A percentile compares a stretch with the other conserved stretches of the same genome.
Conservation (phyloP, 805 yeast species). For the Candida germanica region DNA sequence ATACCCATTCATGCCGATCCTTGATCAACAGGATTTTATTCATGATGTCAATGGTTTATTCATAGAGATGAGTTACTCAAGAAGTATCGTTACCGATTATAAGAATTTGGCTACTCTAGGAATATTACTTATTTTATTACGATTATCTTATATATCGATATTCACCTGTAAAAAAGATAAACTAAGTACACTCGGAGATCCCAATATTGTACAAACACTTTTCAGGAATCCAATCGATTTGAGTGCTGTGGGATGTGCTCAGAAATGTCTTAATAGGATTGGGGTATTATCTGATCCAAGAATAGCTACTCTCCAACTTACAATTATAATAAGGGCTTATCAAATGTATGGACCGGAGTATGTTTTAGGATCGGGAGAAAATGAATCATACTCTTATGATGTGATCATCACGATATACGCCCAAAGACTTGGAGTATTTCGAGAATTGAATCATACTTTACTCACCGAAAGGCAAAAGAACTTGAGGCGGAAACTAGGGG, state of each 20-base stretch:
- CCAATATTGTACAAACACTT: constrained; percentile 1
- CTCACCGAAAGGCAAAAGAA: constrained; percentile 1
- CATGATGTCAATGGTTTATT: constrained; percentile 5
- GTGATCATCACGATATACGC: constrained; percentile 4
- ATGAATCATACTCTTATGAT: constrained; percentile 9
- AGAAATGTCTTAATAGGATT: constrained; percentile 29
- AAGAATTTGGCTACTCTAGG: constrained; percentile 33
- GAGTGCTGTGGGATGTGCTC: constrained; percentile 2
- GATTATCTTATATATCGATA: constrained; percentile 32
- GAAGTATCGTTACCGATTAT: constrained; percentile 22
- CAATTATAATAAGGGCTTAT: constrained; percentile 50
- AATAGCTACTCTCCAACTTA: constrained; percentile 50
- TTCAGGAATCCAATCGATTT: constrained; percentile 13
- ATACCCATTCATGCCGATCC: constrained; percentile 46
- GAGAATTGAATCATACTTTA: constrained; percentile 2
- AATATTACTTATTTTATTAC: constrained; percentile 27
- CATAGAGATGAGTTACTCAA: constrained; percentile 2
- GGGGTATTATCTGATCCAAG: constrained; percentile 36
- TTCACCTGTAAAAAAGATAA: constrained; percentile 26
- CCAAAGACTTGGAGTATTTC: constrained; percentile 9
- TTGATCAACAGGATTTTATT: constrained; percentile 38
- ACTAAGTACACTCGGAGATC: constrained; percentile 14
- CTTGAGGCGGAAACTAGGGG: constrained; percentile 10
- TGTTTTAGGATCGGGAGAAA: constrained; percentile 34
- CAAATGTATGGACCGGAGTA: constrained; percentile 48